Percentiles rank a stretch among this genome's conserved stretches.
phyloP scores from a whole-genome alignment of 2,329 filamentous ascomycete species.

The Hypoxylon sp. region DNA sequence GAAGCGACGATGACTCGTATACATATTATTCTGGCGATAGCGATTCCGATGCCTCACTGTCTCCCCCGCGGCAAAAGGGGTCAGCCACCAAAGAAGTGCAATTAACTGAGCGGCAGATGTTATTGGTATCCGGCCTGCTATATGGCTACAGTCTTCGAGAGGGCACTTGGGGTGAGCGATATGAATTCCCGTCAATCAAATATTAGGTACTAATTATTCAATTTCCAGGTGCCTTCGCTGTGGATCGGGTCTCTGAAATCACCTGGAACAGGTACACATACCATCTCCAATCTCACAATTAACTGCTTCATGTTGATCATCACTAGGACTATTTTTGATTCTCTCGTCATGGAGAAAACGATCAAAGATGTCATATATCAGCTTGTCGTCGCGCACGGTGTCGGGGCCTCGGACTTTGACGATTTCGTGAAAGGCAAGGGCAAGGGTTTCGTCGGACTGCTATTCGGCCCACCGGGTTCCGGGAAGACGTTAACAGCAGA shows the following conservation, averaged over 20 bases:
- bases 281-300: background rate
- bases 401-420: background rate
- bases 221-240: background rate
- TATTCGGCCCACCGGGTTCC: background rate
- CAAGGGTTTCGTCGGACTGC: background rate
- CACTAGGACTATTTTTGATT: background rate
- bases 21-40: background rate
- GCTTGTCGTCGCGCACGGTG: background rate
- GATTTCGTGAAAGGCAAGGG: constrained; percentile 1
- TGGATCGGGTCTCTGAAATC: background rate
- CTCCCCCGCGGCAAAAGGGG: background rate
- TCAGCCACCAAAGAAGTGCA: background rate
- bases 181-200: background rate
- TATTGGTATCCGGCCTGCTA: background rate
- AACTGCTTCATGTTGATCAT: too few species aligned
- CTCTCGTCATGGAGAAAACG: background rate
- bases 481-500: constrained; percentile 1
- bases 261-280: background rate
- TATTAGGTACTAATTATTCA: background rate
- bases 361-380: constrained; percentile 3
- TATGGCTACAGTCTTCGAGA: background rate
- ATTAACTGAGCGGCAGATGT: background rate
- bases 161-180: background rate
- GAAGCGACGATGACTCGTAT: background rate
- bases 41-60: background rate